Conservation (phyloP, 805 yeast species). For the Tetrapisispora pingtungensis region DNA sequence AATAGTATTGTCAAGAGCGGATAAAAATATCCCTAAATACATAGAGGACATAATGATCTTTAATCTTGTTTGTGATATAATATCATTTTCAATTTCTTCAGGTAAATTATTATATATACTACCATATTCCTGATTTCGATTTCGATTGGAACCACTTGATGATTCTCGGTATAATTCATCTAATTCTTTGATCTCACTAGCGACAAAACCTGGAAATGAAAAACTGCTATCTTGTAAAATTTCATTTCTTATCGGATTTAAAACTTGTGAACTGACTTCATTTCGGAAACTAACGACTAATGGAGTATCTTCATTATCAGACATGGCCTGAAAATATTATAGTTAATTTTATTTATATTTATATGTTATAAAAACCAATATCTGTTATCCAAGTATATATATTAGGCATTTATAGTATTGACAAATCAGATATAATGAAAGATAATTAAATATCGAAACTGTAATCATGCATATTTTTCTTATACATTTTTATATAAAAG, state of each 20-base stretch:
- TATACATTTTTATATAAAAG: no score
- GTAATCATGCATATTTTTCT: no score
- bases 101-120: not conserved
- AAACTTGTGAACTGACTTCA: not conserved
- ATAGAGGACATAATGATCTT: conserved; percentile 33
- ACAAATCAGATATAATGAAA: no score
- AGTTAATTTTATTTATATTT: no score
- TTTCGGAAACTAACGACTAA: not conserved
- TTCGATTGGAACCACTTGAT: no score
- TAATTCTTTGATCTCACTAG: conserved; percentile 26
- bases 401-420: no score
- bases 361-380: no score
- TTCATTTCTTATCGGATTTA: conserved; percentile 9
- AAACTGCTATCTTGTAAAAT: conserved; percentile 25
- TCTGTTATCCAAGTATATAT: no score
- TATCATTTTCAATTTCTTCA: not conserved
- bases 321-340: not conserved
- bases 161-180: conserved; percentile 10
- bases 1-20: conserved; percentile 59
- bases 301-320: not conserved
- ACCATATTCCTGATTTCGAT: not conserved
- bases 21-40: conserved; percentile 37
- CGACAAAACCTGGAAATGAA: conserved; percentile 29
- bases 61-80: conserved; percentile 12
- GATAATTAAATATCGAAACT: no score